These are phyloP conservation scores for Drechslera avenae DNA, from an alignment of 2,329 filamentous ascomycete genomes.

Conservation along the genomic window DNA sequence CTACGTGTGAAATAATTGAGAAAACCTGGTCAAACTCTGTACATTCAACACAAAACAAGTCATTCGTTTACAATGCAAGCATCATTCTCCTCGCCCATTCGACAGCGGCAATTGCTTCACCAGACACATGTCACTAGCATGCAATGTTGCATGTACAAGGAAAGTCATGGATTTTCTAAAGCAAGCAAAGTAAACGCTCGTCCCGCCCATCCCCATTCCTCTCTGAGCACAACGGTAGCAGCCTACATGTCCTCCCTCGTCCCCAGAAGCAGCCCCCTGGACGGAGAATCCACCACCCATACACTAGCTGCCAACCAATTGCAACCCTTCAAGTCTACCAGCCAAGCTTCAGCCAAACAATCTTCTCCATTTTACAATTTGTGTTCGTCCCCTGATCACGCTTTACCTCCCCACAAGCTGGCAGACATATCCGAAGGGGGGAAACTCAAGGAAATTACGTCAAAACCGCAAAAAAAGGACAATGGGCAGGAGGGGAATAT, in stretches of 20 bases:
- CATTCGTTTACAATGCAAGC: too few species aligned
- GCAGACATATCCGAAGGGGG: constrained; percentile 48
- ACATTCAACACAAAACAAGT: too few species aligned
- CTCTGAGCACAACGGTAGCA: constrained; percentile 33
- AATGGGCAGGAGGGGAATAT: constrained; percentile 38
- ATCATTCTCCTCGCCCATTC: too few species aligned
- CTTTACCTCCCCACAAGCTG: constrained; percentile 50
- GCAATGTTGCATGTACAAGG: not conserved
- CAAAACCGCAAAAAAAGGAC: constrained; percentile 34
- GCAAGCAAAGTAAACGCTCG: constrained; percentile 19
- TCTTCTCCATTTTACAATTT: constrained; percentile 41
- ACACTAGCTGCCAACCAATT: constrained; percentile 29
- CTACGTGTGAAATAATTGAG: too few species aligned
- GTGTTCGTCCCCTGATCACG: constrained; percentile 44
- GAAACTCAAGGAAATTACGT: constrained; percentile 41
- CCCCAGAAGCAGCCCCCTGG: constrained; percentile 38
- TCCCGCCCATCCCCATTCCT: constrained; percentile 8
- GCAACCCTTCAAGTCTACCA: constrained; percentile 28
- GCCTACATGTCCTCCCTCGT: constrained; percentile 29
- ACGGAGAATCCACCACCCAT: constrained; percentile 14
- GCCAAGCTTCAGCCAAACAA: constrained; percentile 19
- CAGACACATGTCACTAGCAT: too few species aligned
- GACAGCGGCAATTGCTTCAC: too few species aligned
- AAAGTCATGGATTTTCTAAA: constrained; percentile 20
- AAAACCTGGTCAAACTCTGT: not conserved